Base-by-base conservation (phyloP, 1,284 basidiomycete species). In the Apiotrichum sp. region DNA sequence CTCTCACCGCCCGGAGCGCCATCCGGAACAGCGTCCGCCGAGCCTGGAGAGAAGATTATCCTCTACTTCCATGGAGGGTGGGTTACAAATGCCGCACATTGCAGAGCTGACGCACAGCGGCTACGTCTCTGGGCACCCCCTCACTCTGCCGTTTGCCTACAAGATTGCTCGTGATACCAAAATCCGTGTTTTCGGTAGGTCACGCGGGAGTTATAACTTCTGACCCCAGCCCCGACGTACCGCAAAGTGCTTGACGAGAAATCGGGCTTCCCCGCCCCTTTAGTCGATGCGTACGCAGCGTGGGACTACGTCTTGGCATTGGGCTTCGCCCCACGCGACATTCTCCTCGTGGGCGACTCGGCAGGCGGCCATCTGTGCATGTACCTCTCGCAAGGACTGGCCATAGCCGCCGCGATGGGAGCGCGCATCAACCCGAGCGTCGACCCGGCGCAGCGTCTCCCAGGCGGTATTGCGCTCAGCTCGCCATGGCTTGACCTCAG, bases 401-500 rank as follows among this genome's bases (percentile, higher is more conserved):
- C 40, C 8, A 36, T 40, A 9, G 10, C 36, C 13, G 47, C 47
- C 6, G 52, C 42, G n/a, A 46, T 58, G 11, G 38, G 34, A 34
- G 47, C 36, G 16, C 36, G 36, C 10, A 8, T 29, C 2, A 9
- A 48, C 13, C 36, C 47, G 14, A 2, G 4, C 47, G 36, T 5
- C 3, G 22, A 38, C 36, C 47, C 47, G 2, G 22, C 10, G 2
- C 9, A 29, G 33, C 39, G 52, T 0, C 74, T 78, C 36, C 82
- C 84, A 4, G 78, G 79, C 16, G 77, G 73, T 3, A 72, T 85
- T 9, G 67, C 84, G 16, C 77, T 82, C 6, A 70, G 80, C 39
- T 84, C 83, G 0, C 83, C 83, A 0, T 83, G 82, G 81, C 66
- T 68, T 2, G 84, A 86, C 65, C 65, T 84, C 8, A 60, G 59